Evolutionary conservation across 1,139 yeast genomes (phyloP).

Genomic region (Suhomyces kunorum): DNA sequence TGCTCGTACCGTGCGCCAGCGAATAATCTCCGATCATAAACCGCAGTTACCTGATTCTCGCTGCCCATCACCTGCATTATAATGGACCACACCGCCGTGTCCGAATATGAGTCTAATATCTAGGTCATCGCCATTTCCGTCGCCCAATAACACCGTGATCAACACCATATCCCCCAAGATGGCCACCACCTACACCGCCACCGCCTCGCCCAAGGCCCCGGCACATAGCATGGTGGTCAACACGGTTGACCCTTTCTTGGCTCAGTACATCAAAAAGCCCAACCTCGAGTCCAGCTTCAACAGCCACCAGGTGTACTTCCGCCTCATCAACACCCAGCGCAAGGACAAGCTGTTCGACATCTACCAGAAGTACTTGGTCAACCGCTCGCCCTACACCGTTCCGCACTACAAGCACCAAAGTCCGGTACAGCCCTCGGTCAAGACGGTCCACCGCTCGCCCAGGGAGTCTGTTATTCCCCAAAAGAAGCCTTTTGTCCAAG

Average conservation of each 20-base stretch:
- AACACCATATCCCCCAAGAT: slow-evolving; percentile 16
- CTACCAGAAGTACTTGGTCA: slow-evolving; percentile 29
- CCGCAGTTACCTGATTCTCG: slow-evolving; percentile 1
- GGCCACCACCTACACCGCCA: slow-evolving; percentile 8
- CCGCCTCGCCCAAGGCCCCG: neutral
- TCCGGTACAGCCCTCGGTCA: slow-evolving; percentile 1
- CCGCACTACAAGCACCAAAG: slow-evolving; percentile 6
- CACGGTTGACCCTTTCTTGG: slow-evolving; percentile 28
- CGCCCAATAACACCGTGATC: slow-evolving; percentile 15
- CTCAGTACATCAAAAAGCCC: slow-evolving; percentile 31
- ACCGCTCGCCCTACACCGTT: slow-evolving; percentile 7
- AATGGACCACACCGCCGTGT: slow-evolving; percentile 1
- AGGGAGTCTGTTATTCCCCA: neutral
- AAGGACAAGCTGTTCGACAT: slow-evolving; percentile 28
- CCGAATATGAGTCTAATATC: slow-evolving; percentile 14
- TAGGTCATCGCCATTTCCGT: slow-evolving; percentile 16
- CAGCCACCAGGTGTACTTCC: slow-evolving; percentile 29
- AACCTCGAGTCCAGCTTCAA: slow-evolving; percentile 19
- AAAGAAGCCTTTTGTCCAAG: slow-evolving; percentile 5
- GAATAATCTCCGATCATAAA: neutral
- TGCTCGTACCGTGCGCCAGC: slow-evolving; percentile 1
- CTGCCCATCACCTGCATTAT: neutral
- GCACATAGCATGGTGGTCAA: slow-evolving; percentile 5
- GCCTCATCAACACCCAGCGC: slow-evolving; percentile 25
- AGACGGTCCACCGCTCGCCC: slow-evolving; percentile 2